Evolutionary conservation across 2,329 filamentous ascomycete genomes (phyloP), one percentile per base, ranked within the genome.

Genomic region (Fusarium sp.): DNA sequence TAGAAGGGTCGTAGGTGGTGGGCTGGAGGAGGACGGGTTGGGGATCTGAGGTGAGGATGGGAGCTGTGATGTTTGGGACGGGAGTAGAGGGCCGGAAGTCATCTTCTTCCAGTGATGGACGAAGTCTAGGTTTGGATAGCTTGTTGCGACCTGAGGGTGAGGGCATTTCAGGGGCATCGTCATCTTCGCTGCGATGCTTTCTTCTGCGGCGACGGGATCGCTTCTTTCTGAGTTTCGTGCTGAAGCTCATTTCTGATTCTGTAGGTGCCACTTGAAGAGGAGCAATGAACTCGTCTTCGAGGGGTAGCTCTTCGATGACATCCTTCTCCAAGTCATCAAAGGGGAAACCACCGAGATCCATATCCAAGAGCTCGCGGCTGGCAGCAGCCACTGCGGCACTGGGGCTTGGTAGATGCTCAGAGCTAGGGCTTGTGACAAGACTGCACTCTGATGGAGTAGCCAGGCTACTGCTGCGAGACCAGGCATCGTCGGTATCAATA

Each of bases 311-410:
- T 22, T 83, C 79, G 24, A 80, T 69, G 27, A 76, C 75, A 14
- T 79, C 77, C 14, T 78, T 79, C 31, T 84, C 83, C 45, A 83
- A 78, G 18, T 80, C 80, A 33, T 80, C 79, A 63, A 83, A 83
- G 27, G 81, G 78, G 69, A 85, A 81, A 6, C 81, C 83, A 18
- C 84, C 85, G 0, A 86, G 71, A 31, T 84, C 83, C 29, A 82
- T 64, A 27, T 82, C 83, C 58, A 82, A 75, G 58, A 91, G 82
- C 76, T 89, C 86, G 37, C 84, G 82, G 60, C 87, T 86, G 3
- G 86, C 88, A n/a, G 88, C 88, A 2, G 83, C 84, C 2, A 88
- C 89, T 0, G 89, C 89, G 1, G 89, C 87, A 35, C 88, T 90
- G 6, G 87, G 86, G 54, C 82, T 83, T 0, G 85, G 82, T 57